These are phyloP conservation scores for Moesziomyces aphidis DNA, from an alignment of 1,284 basidiomycete genomes.

Conservation along the genomic window DNA sequence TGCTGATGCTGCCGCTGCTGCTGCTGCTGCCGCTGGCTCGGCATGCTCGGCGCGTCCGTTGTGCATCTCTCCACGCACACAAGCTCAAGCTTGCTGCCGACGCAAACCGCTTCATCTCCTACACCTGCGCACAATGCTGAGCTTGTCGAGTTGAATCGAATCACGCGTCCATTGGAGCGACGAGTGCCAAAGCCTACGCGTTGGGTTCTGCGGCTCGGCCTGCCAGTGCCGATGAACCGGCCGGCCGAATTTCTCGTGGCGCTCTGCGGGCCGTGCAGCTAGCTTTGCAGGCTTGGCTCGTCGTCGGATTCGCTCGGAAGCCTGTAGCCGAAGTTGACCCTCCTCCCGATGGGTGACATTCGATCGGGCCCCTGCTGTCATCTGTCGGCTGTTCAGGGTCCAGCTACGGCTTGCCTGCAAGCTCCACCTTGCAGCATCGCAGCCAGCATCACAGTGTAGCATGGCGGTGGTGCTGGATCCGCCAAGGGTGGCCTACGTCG, in stretches of 20 bases:
- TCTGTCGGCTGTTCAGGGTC: conserved; percentile 2
- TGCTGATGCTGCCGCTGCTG: too few species aligned
- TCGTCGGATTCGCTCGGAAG: background rate
- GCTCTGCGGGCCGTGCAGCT: too few species aligned
- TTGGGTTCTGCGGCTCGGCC: too few species aligned
- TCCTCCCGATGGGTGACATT: background rate
- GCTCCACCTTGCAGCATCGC: background rate
- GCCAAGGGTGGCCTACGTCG: conserved; percentile 71
- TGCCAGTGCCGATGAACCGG: too few species aligned
- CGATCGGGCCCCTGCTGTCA: too few species aligned
- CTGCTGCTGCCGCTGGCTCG: too few species aligned
- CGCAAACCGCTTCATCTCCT: too few species aligned
- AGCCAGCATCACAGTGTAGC: background rate
- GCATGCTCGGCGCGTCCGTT: too few species aligned
- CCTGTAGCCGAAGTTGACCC: background rate
- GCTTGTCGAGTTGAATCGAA: background rate
- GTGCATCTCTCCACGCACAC: too few species aligned
- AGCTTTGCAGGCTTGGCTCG: background rate
- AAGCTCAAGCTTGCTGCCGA: too few species aligned
- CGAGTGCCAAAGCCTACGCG: too few species aligned
- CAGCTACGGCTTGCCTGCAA: background rate
- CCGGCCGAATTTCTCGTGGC: background rate
- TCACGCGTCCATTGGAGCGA: too few species aligned
- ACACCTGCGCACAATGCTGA: background rate
- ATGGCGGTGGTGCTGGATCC: conserved; percentile 12